These are phyloP conservation scores for Erigeron philadelphicus DNA, from an alignment of 140 eudicot genomes.

Conservation along the genomic window DNA sequence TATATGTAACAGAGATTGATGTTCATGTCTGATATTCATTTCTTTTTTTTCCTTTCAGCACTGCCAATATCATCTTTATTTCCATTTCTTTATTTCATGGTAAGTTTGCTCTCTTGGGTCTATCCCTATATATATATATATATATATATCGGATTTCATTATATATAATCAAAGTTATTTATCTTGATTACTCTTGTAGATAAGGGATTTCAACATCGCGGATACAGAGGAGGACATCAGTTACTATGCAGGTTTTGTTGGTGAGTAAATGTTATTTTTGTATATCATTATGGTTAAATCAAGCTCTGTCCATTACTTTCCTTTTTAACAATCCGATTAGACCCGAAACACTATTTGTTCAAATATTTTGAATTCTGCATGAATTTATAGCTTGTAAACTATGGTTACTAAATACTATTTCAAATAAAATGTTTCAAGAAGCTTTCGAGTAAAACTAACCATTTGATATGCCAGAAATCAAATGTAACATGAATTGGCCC, in stretches of 20 bases:
- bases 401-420: no score
- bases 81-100: constrained; percentile 89
- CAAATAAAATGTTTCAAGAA: no score
- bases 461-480: not conserved
- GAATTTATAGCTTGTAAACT: not conserved
- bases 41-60: constrained; percentile 44
- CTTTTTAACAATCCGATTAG: not conserved
- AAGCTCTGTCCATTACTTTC: no score
- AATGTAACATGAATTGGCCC: not conserved
- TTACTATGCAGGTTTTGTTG: constrained; percentile 88
- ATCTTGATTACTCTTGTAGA: constrained; percentile 32
- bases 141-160: no score
- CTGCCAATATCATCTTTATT: constrained; percentile 82
- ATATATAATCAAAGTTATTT: not conserved
- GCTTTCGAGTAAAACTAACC: no score
- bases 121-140: no score
- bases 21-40: constrained; percentile 5
- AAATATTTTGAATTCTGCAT: not conserved
- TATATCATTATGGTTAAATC: not conserved
- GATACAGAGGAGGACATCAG: constrained; percentile 73
- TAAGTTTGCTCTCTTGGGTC: constrained; percentile 25
- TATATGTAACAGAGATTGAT: not conserved
- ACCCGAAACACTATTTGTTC: not conserved
- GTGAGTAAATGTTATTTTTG: constrained; percentile 29
- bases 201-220: constrained; percentile 71